Evolutionary conservation across 495 filamentous ascomycete genomes (phyloP), one percentile per base, ranked within the genome.

Genomic region (Talaromyces borbonicus): DNA sequence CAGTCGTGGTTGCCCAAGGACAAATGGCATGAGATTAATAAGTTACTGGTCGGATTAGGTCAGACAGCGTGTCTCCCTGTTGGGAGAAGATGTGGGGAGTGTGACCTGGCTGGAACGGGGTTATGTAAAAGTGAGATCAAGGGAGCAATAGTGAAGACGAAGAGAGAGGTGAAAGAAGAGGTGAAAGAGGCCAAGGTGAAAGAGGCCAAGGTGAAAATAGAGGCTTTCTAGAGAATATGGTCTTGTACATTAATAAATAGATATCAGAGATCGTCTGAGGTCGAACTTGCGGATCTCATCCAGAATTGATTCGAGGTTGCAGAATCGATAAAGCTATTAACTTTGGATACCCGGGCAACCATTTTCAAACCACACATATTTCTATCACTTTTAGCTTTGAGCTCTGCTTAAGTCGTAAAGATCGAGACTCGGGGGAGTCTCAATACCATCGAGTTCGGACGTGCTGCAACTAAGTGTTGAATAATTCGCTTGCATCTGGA

Each of bases 1-100:
- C 75, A 97, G 72, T 68, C 69, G 1, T 97, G 90, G 89, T 64
- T 96, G 49, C 90, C 90, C 6, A 71, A 64, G 49, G 88, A 95
- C 18, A 79, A 78, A 56, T 95, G 92, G 90, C 86, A 88, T 63
- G 88, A 93, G 63, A 94, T 96, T 56, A 96, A 96, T 58, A 81
- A 84, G 66, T 62, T 96, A 60, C 72, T 97, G 40, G 90, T 97
- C 33, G 90, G 90, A 1, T 75, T 95, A 49, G 90, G 90, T 2
- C 90, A 95, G 75, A 83, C 81, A 7, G 79, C 90, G 4, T 95
- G 92, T 64, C 59, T 87, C 50, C 87, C 90, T 1, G 80, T 93
- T 1, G 84, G 83, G 1, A 68, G 84, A 29, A 75, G 73, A 44
- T 96, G 90, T 59, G 87, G 85, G 26, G 84, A 90, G 24, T 97